Conservation (phyloP, 164 flowering plant species). For the Nelumbo lutea region DNA sequence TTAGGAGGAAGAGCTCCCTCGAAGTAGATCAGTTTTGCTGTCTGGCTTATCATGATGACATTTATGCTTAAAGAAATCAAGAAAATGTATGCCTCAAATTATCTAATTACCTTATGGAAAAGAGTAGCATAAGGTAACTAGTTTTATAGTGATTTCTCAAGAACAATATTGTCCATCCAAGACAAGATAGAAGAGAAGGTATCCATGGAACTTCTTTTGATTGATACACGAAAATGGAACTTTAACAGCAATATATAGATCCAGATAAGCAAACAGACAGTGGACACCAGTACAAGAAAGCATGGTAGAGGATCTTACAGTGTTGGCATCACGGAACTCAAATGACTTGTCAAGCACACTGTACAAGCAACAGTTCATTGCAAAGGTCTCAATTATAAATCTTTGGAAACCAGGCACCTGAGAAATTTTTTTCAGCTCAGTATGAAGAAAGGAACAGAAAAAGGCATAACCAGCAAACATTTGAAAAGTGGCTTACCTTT, state of each 20-base stretch:
- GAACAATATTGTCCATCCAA: not conserved
- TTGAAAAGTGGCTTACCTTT: conserved; percentile 40
- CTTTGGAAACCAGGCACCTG: conserved; percentile 93
- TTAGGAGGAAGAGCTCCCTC: no score
- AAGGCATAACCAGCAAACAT: not conserved
- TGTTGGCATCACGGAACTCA: conserved; percentile 86
- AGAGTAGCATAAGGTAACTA: no score
- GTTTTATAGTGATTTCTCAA: no score
- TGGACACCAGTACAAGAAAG: not conserved
- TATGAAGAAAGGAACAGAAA: not conserved
- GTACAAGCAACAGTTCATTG: conserved; percentile 80
- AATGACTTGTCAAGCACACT: conserved; percentile 97
- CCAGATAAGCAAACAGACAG: not conserved
- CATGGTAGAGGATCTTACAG: conserved; percentile 43
- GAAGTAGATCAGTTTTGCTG: no score
- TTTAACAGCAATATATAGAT: not conserved
- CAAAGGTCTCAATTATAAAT: conserved; percentile 72
- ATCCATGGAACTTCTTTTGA: no score
- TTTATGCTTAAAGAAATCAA: no score
- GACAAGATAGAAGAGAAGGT: no score
- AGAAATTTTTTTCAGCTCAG: conserved; percentile 10
- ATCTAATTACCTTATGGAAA: no score
- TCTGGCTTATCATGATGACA: no score
- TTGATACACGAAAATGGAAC: not conserved
- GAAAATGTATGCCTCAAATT: no score